Evolutionary conservation across 306 rosid species (phyloP).

Genomic region (Arachis hypogaea): DNA sequence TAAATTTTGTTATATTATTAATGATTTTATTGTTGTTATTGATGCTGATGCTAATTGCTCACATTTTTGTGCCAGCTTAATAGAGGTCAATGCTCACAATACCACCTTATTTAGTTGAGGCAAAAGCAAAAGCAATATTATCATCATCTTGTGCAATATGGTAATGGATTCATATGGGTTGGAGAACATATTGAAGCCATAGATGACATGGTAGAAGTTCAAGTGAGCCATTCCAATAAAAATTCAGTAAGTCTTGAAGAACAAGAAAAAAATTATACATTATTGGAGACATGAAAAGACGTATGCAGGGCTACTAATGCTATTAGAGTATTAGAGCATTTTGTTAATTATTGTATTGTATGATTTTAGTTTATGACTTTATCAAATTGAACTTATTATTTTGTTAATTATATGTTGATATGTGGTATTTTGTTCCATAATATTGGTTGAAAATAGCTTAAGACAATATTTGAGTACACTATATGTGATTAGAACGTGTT

Average conservation of each 20-base stretch:
- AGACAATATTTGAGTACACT: too few species aligned
- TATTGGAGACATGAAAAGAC: slow-evolving; percentile 63
- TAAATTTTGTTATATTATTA: background rate
- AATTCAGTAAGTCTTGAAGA: slow-evolving; percentile 47
- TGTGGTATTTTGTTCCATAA: too few species aligned
- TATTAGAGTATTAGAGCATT: slow-evolving; percentile 48
- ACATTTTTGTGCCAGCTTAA: slow-evolving; percentile 58
- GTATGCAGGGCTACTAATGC: slow-evolving; percentile 88
- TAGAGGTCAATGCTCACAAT: slow-evolving; percentile 85
- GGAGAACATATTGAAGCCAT: slow-evolving; percentile 74
- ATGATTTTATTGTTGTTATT: too few species aligned
- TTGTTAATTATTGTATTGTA: too few species aligned
- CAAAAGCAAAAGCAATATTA: slow-evolving; percentile 81
- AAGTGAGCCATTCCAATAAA: slow-evolving; percentile 43
- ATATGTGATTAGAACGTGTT: too few species aligned
- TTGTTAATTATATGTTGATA: too few species aligned
- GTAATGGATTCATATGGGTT: slow-evolving; percentile 88
- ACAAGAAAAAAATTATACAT: slow-evolving; percentile 57
- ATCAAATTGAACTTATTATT: too few species aligned
- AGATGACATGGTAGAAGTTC: slow-evolving; percentile 69
- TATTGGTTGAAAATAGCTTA: too few species aligned
- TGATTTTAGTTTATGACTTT: too few species aligned
- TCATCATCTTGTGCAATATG: slow-evolving; percentile 74
- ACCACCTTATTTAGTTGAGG: slow-evolving; percentile 78
- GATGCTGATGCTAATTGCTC: slow-evolving; percentile 1